These are phyloP conservation scores for Microbotryum violaceum DNA, from an alignment of 1,284 basidiomycete genomes.

Conservation along the genomic window DNA sequence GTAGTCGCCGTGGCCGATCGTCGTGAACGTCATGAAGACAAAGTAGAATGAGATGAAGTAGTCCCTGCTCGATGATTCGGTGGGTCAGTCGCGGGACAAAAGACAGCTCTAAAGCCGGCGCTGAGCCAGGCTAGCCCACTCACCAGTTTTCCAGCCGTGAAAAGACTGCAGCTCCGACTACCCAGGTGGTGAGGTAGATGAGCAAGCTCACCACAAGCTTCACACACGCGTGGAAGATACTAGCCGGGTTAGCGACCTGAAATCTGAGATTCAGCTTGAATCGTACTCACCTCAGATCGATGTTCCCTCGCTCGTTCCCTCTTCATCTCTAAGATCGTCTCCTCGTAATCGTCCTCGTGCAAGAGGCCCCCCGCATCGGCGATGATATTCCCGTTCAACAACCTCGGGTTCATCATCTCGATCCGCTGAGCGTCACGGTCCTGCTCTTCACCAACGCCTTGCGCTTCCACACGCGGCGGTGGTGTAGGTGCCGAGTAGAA, in stretches of 20 bases:
- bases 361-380: not conserved
- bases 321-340: constrained; percentile 37
- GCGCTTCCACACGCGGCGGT: not conserved
- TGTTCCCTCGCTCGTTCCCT: constrained; percentile 48
- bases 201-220: constrained; percentile 47
- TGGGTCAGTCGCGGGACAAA: too few species aligned
- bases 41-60: constrained; percentile 56
- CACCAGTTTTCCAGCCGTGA: constrained; percentile 49
- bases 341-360: constrained; percentile 30
- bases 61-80: too few species aligned
- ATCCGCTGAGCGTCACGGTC: not conserved
- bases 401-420: not conserved
- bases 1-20: constrained; percentile 61
- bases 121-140: too few species aligned
- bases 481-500: not conserved
- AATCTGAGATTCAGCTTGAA: too few species aligned
- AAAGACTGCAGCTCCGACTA: constrained; percentile 55
- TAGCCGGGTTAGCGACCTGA: too few species aligned
- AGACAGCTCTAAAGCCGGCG: too few species aligned
- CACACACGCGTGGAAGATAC: too few species aligned
- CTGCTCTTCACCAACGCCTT: not conserved
- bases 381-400: too few species aligned
- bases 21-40: constrained; percentile 10
- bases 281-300: constrained; percentile 46
- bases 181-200: constrained; percentile 54